Evolutionary conservation across 1,284 basidiomycete species (phyloP).

Genomic region (Boletus coffeatus): DNA sequence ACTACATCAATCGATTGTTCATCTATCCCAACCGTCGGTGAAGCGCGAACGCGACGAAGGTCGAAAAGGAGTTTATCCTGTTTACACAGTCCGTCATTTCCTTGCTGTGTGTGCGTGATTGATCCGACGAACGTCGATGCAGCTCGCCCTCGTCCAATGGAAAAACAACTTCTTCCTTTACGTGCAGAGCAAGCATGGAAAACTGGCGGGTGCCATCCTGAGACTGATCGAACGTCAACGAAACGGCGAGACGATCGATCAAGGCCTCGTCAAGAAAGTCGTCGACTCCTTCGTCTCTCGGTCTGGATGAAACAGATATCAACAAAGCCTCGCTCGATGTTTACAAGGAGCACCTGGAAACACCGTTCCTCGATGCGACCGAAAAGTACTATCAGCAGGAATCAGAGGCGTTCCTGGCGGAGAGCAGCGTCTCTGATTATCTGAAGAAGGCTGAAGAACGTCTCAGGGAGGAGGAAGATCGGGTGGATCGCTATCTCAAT

Average conservation of each 20-base stretch:
- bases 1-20: conserved; percentile 94
- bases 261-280: conserved; percentile 91
- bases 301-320: conserved; percentile 86
- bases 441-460: conserved; percentile 94
- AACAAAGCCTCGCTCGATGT: conserved; percentile 93
- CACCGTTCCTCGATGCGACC: conserved; percentile 84
- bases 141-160: conserved; percentile 97
- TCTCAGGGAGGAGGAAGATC: conserved; percentile 90
- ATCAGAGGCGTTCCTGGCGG: conserved; percentile 84
- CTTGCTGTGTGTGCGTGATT: neutral
- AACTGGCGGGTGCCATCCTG: conserved; percentile 85
- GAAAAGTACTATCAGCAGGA: conserved; percentile 91
- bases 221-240: conserved; percentile 90
- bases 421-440: conserved; percentile 94
- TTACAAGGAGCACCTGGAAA: conserved; percentile 91
- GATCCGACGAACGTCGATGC: conserved; percentile 1
- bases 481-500: conserved; percentile 93
- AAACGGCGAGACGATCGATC: conserved; percentile 93
- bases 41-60: conserved; percentile 98
- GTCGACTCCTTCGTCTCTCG: conserved; percentile 97
- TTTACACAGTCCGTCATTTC: conserved; percentile 82
- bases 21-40: conserved; percentile 97
- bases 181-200: conserved; percentile 76
- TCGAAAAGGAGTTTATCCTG: conserved; percentile 89
- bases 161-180: conserved; percentile 87